A percentile compares a stretch with the other conserved stretches of the same genome.
Evolutionary conservation across 2,329 filamentous ascomycete species (phyloP).

Genomic region (Periconia sp.): DNA sequence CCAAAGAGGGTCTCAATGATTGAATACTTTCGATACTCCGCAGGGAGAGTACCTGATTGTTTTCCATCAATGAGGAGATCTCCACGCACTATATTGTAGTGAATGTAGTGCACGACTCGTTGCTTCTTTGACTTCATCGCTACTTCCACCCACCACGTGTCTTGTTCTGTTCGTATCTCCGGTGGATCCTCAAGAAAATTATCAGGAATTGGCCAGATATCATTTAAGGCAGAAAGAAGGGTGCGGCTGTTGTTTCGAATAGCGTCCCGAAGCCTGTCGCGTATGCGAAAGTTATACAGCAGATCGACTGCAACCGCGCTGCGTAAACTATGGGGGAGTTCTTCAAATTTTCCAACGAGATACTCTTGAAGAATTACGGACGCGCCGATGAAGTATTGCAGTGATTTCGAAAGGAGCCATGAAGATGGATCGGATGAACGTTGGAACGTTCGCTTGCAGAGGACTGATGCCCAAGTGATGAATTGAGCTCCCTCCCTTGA

Average conservation of each 20-base stretch:
- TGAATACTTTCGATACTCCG: slow-evolving; percentile 53
- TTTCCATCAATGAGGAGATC: slow-evolving; percentile 57
- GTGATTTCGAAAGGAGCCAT: slow-evolving; percentile 5
- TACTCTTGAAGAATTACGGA: slow-evolving; percentile 58
- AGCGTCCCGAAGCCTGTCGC: slow-evolving; percentile 40
- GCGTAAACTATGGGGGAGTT: slow-evolving; percentile 42
- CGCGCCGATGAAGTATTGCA: slow-evolving; percentile 44
- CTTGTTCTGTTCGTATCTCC: slow-evolving; percentile 4
- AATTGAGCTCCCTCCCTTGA: slow-evolving; percentile 52
- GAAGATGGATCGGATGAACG: background rate
- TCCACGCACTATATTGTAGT: slow-evolving; percentile 56
- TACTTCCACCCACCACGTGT: slow-evolving; percentile 44
- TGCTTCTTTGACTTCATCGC: slow-evolving; percentile 29
- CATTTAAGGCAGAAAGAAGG: slow-evolving; percentile 46
- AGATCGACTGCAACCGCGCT: slow-evolving; percentile 56
- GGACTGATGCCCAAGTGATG: slow-evolving; percentile 61
- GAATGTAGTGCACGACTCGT: slow-evolving; percentile 44
- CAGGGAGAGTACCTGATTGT: slow-evolving; percentile 60
- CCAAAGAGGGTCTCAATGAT: slow-evolving; percentile 61
- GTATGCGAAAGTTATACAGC: slow-evolving; percentile 51
- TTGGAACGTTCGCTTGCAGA: slow-evolving; percentile 60
- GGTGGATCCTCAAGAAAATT: slow-evolving; percentile 14
- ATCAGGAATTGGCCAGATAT: slow-evolving; percentile 51
- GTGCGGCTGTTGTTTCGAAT: slow-evolving; percentile 35
- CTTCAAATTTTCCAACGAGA: slow-evolving; percentile 44